Percentiles rank a stretch among this genome's conserved stretches.
phyloP scores from a whole-genome alignment of 768 basidiomycete species.

The Rhodotorula babjevae region DNA sequence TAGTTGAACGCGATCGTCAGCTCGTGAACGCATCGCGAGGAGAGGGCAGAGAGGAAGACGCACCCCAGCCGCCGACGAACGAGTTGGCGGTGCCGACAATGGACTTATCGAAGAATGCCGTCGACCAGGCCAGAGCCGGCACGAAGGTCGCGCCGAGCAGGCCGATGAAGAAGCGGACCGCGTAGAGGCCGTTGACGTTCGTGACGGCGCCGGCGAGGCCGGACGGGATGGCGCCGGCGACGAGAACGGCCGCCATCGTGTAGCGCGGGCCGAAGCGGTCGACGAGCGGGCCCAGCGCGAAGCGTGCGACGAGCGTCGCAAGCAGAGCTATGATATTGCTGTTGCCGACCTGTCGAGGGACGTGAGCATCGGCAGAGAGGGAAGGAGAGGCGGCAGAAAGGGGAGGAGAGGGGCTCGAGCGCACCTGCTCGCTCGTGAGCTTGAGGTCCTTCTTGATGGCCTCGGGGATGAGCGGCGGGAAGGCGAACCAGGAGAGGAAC shows the following conservation, averaged over 20 bases:
- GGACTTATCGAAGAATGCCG: constrained; percentile 58
- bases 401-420: constrained; percentile 17
- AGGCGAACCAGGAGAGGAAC: constrained; percentile 49
- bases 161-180: constrained; percentile 54
- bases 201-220: constrained; percentile 57
- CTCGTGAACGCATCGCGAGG: no score
- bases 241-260: constrained; percentile 56
- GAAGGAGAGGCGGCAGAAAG: constrained; percentile 8
- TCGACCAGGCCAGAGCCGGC: constrained; percentile 51
- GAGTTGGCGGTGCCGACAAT: constrained; percentile 47
- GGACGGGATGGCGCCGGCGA: constrained; percentile 59
- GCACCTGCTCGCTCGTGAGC: constrained; percentile 48
- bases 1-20: no score
- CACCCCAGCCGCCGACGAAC: constrained; percentile 60
- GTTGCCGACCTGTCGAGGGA: constrained; percentile 45
- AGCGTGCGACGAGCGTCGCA: constrained; percentile 53
- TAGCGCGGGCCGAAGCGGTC: constrained; percentile 48
- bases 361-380: constrained; percentile 31
- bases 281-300: constrained; percentile 55
- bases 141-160: constrained; percentile 62
- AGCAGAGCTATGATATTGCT: constrained; percentile 52
- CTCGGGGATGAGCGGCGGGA: constrained; percentile 59
- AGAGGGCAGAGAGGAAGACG: no score
- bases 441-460: constrained; percentile 57
- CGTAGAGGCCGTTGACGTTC: constrained; percentile 50